A percentile compares a stretch with the other conserved stretches of the same genome.
These are phyloP conservation scores for Lentinula aciculospora DNA, from an alignment of 768 basidiomycete genomes.

Conservation along the genomic window DNA sequence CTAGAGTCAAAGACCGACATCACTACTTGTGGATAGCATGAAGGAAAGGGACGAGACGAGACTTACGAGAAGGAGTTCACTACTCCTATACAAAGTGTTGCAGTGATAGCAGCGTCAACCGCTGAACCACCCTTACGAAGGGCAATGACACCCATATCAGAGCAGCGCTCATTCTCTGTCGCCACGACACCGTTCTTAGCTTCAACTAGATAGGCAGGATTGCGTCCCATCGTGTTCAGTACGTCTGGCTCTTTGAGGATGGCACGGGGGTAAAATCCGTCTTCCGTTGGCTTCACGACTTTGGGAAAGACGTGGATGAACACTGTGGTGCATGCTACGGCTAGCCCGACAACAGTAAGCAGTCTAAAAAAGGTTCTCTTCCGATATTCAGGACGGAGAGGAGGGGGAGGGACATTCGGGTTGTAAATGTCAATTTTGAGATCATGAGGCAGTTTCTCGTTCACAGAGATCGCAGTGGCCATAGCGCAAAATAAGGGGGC, in stretches of 20 bases:
- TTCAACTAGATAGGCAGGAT: constrained; percentile 44
- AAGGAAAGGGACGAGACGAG: background rate
- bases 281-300: too few relatives aligned
- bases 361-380: too few relatives aligned
- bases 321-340: too few relatives aligned
- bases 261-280: background rate
- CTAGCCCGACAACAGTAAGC: too few relatives aligned
- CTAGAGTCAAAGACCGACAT: constrained; percentile 17
- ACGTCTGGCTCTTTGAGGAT: background rate
- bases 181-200: constrained; percentile 61
- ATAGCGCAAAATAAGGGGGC: too few relatives aligned
- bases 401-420: too few relatives aligned
- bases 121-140: constrained; percentile 62
- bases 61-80: constrained; percentile 62
- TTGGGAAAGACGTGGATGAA: too few relatives aligned
- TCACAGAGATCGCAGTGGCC: too few relatives aligned
- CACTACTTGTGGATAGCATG: background rate
- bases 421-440: too few relatives aligned
- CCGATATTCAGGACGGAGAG: too few relatives aligned
- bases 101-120: constrained; percentile 58
- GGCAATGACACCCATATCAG: constrained; percentile 52
- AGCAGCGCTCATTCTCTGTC: constrained; percentile 59
- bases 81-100: constrained; percentile 50
- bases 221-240: background rate
- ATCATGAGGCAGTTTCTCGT: too few relatives aligned